These are phyloP conservation scores for Rhypophila decipiens DNA, from an alignment of 495 filamentous ascomycete species.

Conservation along the genomic window DNA sequence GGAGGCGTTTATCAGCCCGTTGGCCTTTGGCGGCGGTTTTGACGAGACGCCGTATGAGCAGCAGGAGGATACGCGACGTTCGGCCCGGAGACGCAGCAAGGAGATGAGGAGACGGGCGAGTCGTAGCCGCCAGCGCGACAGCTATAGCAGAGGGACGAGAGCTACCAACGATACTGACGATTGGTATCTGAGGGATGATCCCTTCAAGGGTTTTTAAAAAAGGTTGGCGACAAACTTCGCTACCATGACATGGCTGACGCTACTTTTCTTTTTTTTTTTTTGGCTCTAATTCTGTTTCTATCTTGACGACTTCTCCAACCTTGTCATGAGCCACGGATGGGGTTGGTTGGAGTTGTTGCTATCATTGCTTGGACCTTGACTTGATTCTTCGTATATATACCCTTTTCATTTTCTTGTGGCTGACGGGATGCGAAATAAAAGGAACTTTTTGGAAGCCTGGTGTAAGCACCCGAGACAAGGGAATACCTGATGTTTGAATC, in stretches of 20 bases:
- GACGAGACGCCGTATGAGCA: conserved; percentile 42
- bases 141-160: conserved; percentile 39
- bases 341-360: neutral
- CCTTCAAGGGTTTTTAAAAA: conserved; percentile 40
- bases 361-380: neutral
- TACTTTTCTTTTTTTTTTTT: neutral
- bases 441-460: neutral
- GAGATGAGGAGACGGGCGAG: conserved; percentile 43
- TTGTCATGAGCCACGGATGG: neutral
- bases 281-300: neutral
- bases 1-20: conserved; percentile 83
- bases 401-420: neutral
- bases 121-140: conserved; percentile 44
- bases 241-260: neutral
- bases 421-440: neutral
- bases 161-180: conserved; percentile 40
- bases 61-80: conserved; percentile 37
- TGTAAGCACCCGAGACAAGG: too few relatives aligned
- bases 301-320: neutral
- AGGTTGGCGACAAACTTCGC: neutral
- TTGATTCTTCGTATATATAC: neutral
- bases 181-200: conserved; percentile 40
- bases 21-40: conserved; percentile 35
- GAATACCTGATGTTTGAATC: too few relatives aligned
- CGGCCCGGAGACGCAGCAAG: conserved; percentile 40